Evolutionary conservation across 2,329 filamentous ascomycete genomes (phyloP), one percentile per base, ranked within the genome.

Genomic region (Zymoseptoria brevis): DNA sequence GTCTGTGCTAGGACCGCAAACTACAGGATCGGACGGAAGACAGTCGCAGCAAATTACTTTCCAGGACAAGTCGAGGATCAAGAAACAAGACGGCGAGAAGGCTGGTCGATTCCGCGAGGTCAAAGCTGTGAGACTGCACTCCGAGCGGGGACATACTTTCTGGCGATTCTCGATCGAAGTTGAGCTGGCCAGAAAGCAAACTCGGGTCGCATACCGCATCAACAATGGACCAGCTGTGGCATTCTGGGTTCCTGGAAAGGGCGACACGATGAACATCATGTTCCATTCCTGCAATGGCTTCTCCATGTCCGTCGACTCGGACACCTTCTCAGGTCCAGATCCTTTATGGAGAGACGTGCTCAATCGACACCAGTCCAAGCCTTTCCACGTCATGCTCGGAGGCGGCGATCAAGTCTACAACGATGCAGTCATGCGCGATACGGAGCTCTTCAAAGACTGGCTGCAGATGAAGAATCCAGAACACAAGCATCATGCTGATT

Each of bases 201-300:
- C 92, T 68, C 87, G 93, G 48, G 88, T 99, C 64, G 93, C 92
- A 0, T 99, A 99, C 74, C 89, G 92, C 57, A 96, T 99, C 77
- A 99, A 99, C 70, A 83, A 87, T 53, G 93, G 94, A 0, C 92
- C 93, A 5, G 85, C 90, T 2, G 86, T 89, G 56, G 90, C 88
- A 1, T 99, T 99, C 73, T 99, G 94, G 93, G 90, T 99, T 0
- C 94, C 95, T 4, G 88, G 87, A 30, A 83, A 81, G 54, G 87
- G 85, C 16, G 82, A 96, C 72, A 84, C 88, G 2, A 99, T 99
- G 94, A 96, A 97, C 76, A 89, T 96, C 72, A 96, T 97, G 91
- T 99, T 96, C 76, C 84, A 97, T 77, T 96, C 89, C 72, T 96
- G 94, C 78, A 99, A 99, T 72, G 94, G 95, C 1, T 99, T 99